Evolutionary conservation across 2,329 filamentous ascomycete genomes (phyloP).

Genomic region (Remersonia thermophila): DNA sequence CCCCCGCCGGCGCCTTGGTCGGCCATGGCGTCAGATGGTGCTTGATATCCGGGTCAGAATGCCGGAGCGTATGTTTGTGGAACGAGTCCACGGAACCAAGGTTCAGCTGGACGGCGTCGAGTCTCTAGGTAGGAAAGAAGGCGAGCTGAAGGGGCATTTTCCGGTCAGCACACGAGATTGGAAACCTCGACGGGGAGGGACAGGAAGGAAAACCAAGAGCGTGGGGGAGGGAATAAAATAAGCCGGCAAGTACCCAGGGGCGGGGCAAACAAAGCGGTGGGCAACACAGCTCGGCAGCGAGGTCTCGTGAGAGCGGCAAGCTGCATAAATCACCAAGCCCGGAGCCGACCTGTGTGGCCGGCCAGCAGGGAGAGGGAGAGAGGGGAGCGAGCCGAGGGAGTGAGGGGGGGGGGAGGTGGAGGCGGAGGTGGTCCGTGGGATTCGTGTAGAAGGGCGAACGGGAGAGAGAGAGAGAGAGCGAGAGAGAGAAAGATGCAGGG

Average conservation of each 20-base stretch:
- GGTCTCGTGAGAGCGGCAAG: constrained; percentile 18
- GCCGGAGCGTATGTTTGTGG: neutral
- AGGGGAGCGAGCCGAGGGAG: too few relatives aligned
- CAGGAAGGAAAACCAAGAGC: too few relatives aligned
- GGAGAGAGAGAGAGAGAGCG: neutral
- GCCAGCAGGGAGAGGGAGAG: too few relatives aligned
- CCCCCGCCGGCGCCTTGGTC: constrained; percentile 36
- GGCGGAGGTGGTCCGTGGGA: too few relatives aligned
- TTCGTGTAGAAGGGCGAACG: constrained; percentile 1
- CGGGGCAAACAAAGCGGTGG: constrained; percentile 12
- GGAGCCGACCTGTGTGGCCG: too few relatives aligned
- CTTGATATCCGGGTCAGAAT: neutral
- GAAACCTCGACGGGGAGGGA: constrained; percentile 4
- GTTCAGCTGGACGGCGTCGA: neutral
- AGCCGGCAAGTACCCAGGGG: constrained; percentile 5
- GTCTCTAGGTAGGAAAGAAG: constrained; percentile 3
- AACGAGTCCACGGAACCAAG: neutral
- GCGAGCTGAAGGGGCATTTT: constrained; percentile 3
- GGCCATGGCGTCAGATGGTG: constrained; percentile 25
- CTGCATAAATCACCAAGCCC: constrained; percentile 15
- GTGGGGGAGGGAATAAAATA: neutral
- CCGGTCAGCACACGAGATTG: constrained; percentile 9
- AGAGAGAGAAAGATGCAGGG: constrained; percentile 1
- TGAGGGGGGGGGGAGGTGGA: too few relatives aligned
- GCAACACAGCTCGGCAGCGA: constrained; percentile 14